Conservation (phyloP, 1,139 yeast genomes). For the Scheffersomyces titani region DNA sequence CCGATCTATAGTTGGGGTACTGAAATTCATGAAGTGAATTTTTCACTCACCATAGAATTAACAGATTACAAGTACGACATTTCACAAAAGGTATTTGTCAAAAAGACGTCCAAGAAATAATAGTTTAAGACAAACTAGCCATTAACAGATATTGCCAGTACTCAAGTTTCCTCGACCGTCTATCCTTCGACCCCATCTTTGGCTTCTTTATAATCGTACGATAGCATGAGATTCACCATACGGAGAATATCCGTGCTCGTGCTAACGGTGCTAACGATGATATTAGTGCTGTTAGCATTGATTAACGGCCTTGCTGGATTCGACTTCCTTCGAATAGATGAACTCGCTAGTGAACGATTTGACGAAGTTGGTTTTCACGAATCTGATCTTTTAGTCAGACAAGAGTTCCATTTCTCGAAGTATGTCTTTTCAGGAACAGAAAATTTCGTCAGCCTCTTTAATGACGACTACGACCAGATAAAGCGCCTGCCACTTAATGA, state of each 20-base stretch:
- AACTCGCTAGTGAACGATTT: constrained; percentile 6
- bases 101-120: not conserved
- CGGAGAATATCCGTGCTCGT: constrained; percentile 5
- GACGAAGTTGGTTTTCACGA: constrained; percentile 11
- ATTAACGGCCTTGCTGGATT: not conserved
- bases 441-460: constrained; percentile 17
- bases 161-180: too few relatives aligned
- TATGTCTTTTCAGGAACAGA: constrained; percentile 28
- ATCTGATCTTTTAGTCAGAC: constrained; percentile 19
- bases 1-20: not conserved
- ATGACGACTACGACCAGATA: constrained; percentile 12
- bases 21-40: not conserved
- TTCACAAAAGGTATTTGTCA: not conserved
- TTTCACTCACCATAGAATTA: not conserved
- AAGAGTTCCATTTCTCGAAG: constrained; percentile 30
- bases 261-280: constrained; percentile 1
- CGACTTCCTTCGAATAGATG: not conserved
- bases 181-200: too few relatives aligned
- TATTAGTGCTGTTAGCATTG: constrained; percentile 2
- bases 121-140: not conserved
- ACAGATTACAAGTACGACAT: not conserved
- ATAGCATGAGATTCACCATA: constrained; percentile 11
- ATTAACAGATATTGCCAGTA: not conserved
- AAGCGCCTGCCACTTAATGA: constrained; percentile 19
- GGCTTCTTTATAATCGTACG: not conserved